Evolutionary conservation across 148 eudicot species (phyloP).

Genomic region (Hydrangea macrophylla): DNA sequence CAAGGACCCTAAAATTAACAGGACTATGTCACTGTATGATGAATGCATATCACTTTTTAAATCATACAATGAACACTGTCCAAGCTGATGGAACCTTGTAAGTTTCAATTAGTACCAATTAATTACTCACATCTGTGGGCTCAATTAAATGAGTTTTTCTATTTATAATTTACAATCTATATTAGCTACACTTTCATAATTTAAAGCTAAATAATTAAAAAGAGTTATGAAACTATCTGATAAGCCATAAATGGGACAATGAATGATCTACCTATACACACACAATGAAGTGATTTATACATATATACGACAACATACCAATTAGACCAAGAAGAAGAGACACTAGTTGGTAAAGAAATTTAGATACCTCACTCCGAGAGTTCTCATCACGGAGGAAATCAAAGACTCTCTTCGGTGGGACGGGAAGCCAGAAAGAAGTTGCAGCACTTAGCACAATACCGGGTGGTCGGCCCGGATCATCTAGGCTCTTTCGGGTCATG

Average conservation of each 20-base stretch:
- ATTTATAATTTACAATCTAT: too few species aligned
- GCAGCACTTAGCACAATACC: conserved; percentile 42
- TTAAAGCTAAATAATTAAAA: too few species aligned
- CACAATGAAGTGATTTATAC: background rate
- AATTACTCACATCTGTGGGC: too few species aligned
- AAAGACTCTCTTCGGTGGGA: conserved; percentile 38
- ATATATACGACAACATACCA: background rate
- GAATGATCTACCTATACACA: background rate
- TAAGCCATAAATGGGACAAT: background rate
- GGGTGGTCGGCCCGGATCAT: conserved; percentile 37
- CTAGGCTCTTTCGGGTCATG: conserved; percentile 37
- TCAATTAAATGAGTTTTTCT: too few species aligned
- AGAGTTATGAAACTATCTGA: too few species aligned
- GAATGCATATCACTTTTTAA: too few species aligned
- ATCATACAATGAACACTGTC: too few species aligned
- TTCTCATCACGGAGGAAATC: conserved; percentile 32
- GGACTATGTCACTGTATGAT: too few species aligned
- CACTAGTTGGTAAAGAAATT: background rate
- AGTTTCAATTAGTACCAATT: too few species aligned
- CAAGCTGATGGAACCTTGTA: too few species aligned
- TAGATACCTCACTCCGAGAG: conserved; percentile 28
- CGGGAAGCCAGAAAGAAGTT: conserved; percentile 50
- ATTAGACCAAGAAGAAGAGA: background rate
- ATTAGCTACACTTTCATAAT: too few species aligned
- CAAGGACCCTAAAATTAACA: too few species aligned